Evolutionary conservation across 1,284 basidiomycete species (phyloP).

Genomic region (Marasmius sp.): DNA sequence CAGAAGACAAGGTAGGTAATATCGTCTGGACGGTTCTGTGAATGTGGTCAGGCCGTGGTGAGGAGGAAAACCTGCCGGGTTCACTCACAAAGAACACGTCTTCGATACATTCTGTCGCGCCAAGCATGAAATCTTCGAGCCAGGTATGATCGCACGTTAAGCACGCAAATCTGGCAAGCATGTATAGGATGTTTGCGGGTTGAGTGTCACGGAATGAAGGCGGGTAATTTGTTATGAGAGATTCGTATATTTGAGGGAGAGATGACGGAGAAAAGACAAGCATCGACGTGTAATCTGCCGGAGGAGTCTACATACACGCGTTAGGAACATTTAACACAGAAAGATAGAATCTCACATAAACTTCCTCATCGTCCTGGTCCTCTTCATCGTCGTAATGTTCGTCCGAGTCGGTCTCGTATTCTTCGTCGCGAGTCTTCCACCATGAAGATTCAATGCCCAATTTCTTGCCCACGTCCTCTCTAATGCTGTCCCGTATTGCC

Average conservation of each 20-base stretch:
- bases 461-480: conserved; percentile 52
- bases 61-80: background rate
- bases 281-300: conserved; percentile 76
- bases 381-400: conserved; percentile 47
- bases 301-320: conserved; percentile 56
- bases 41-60: background rate
- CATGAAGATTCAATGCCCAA: conserved; percentile 60
- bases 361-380: conserved; percentile 43
- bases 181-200: conserved; percentile 81
- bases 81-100: conserved; percentile 83
- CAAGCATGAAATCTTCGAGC: conserved; percentile 90
- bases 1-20: conserved; percentile 89
- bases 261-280: conserved; percentile 86
- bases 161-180: conserved; percentile 86
- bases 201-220: conserved; percentile 70
- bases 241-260: conserved; percentile 77
- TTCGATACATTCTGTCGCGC: conserved; percentile 91
- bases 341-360: conserved; percentile 48
- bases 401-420: conserved; percentile 31
- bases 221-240: conserved; percentile 73
- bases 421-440: conserved; percentile 51
- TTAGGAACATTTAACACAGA: background rate
- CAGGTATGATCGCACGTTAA: conserved; percentile 84
- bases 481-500: conserved; percentile 50
- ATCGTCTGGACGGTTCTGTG: conserved; percentile 79